These are phyloP conservation scores for Arthrobotrys megalospora DNA, from an alignment of 2,329 filamentous ascomycete species.

Conservation along the genomic window DNA sequence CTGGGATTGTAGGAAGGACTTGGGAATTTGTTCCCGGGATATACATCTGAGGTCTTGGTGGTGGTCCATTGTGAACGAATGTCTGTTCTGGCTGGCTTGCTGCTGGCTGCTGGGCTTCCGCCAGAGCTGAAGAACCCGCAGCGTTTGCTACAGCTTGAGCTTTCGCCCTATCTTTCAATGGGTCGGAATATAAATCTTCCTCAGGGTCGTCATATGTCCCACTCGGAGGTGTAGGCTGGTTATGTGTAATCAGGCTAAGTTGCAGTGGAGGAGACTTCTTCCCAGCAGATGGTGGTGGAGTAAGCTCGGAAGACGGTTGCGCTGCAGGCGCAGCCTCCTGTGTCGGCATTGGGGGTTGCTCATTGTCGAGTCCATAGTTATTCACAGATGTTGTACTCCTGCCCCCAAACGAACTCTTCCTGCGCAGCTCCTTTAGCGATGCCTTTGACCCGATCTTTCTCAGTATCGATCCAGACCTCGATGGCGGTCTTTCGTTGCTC, in stretches of 20 bases:
- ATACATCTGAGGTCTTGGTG: constrained; percentile 51
- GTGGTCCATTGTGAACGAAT: constrained; percentile 36
- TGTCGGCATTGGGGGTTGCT: constrained; percentile 36
- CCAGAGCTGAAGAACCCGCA: constrained; percentile 11
- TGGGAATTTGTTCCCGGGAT: constrained; percentile 58
- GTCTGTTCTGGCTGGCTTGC: constrained; percentile 5
- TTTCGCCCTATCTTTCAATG: constrained; percentile 47
- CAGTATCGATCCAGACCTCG: constrained; percentile 56
- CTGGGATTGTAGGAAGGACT: constrained; percentile 54
- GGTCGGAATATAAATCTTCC: constrained; percentile 56
- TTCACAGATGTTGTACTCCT: constrained; percentile 52
- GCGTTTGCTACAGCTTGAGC: constrained; percentile 45
- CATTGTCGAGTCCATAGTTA: constrained; percentile 45
- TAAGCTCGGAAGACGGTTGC: constrained; percentile 43
- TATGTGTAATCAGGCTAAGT: constrained; percentile 38
- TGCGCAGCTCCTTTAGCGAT: constrained; percentile 46
- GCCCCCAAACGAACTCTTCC: constrained; percentile 56
- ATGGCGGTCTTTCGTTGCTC: constrained; percentile 47
- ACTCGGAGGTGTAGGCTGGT: constrained; percentile 50
- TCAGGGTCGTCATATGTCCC: constrained; percentile 42
- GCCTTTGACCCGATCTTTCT: constrained; percentile 53
- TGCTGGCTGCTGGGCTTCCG: not conserved
- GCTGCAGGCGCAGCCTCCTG: constrained; percentile 25
- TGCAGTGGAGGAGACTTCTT: constrained; percentile 54
- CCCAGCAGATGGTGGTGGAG: constrained; percentile 54